phyloP scores from a whole-genome alignment of 768 basidiomycete genomes.

The Lentinula edodes region DNA sequence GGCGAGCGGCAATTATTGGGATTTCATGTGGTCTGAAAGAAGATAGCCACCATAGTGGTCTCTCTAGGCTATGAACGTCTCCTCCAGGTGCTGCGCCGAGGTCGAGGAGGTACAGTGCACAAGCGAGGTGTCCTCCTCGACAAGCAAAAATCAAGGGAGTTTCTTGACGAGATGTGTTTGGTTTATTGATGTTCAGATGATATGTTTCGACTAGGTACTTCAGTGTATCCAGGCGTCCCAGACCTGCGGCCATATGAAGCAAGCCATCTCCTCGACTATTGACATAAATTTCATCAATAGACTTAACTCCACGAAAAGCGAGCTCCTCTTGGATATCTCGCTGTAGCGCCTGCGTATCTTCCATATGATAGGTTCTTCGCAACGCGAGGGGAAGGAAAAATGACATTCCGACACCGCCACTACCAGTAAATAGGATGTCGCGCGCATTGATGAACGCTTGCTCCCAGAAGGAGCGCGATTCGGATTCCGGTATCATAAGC shows the following conservation, averaged over 20 bases:
- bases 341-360: not conserved
- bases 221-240: not conserved
- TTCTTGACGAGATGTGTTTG: constrained; percentile 1
- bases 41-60: constrained; percentile 7
- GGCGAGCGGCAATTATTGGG: not conserved
- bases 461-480: not conserved
- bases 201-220: constrained; percentile 7
- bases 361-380: not conserved
- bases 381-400: not conserved
- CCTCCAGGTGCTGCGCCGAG: constrained; percentile 7
- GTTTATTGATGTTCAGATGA: constrained; percentile 2
- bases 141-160: constrained; percentile 8
- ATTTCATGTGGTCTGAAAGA: constrained; percentile 5
- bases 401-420: constrained; percentile 9
- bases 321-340: constrained; percentile 7
- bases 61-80: not conserved
- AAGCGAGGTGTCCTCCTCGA: constrained; percentile 5
- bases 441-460: not conserved
- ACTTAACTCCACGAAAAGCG: constrained; percentile 1
- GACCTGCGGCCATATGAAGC: constrained; percentile 7
- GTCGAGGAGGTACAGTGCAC: constrained; percentile 7
- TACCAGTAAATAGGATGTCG: not conserved
- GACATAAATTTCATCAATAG: constrained; percentile 10
- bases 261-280: constrained; percentile 9
- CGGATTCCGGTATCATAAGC: not conserved